Evolutionary conservation across 108 stramenopile genomes (phyloP).

Genomic region (Schizochytrium sp.): DNA sequence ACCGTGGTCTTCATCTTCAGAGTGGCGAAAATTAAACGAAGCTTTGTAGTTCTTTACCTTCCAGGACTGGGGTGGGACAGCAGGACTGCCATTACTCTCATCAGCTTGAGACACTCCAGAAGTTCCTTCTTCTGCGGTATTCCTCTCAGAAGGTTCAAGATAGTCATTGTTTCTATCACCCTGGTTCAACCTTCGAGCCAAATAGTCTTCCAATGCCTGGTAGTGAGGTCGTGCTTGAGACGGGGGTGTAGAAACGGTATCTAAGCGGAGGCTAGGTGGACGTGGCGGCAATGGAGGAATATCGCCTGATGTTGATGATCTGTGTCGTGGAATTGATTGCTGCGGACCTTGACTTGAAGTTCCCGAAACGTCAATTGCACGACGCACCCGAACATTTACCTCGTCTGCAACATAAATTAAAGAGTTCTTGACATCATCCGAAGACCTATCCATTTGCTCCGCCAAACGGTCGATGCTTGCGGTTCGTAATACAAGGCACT

Average conservation of each 20-base stretch:
- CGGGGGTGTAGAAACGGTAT: too few relatives aligned
- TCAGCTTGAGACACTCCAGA: background rate
- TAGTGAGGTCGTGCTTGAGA: too few relatives aligned
- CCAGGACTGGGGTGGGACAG: constrained; percentile 8
- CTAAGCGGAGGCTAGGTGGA: too few relatives aligned
- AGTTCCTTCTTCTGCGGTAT: background rate
- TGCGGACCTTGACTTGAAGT: background rate
- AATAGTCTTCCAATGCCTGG: too few relatives aligned
- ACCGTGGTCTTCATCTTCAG: background rate
- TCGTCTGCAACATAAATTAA: constrained; percentile 24
- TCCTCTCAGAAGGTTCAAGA: background rate
- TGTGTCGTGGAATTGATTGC: background rate
- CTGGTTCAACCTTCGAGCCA: too few relatives aligned
- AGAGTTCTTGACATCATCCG: background rate
- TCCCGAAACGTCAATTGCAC: background rate
- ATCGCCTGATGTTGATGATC: too few relatives aligned
- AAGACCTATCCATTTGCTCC: constrained; percentile 6
- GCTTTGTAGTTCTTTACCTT: constrained; percentile 16
- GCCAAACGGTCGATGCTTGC: constrained; percentile 18
- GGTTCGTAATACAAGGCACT: background rate
- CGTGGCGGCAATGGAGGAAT: too few relatives aligned
- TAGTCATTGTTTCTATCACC: too few relatives aligned
- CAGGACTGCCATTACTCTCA: background rate
- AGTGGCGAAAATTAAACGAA: background rate
- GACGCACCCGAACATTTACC: background rate